Evolutionary conservation across 139 green algal species (phyloP).

Genomic region (Chlamydomonas urium): DNA sequence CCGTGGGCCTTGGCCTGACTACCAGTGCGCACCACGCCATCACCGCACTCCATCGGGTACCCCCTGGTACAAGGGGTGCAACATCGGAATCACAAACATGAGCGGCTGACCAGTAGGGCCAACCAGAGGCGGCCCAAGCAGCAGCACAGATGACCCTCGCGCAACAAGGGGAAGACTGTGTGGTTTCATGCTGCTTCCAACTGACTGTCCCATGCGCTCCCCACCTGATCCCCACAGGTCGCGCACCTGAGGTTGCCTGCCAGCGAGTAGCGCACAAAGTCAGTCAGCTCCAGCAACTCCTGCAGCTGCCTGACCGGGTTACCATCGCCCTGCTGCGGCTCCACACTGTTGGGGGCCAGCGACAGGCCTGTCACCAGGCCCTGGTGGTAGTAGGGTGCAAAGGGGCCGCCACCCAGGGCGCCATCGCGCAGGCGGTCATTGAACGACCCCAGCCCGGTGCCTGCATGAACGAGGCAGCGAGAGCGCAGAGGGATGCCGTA

Average conservation of each 20-base stretch:
- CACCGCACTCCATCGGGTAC: neutral
- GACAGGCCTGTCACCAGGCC: conserved; percentile 75
- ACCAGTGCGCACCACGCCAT: neutral
- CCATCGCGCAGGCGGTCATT: conserved; percentile 87
- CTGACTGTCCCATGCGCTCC: no score
- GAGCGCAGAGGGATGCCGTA: neutral
- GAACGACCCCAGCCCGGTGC: conserved; percentile 57
- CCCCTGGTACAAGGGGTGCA: no score
- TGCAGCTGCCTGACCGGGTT: conserved; percentile 28
- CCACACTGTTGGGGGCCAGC: conserved; percentile 43
- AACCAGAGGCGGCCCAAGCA: no score
- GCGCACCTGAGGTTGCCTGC: conserved; percentile 70
- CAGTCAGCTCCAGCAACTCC: conserved; percentile 51
- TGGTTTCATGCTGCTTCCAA: no score
- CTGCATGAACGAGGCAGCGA: conserved; percentile 9
- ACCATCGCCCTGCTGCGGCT: conserved; percentile 12
- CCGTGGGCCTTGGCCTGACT: neutral
- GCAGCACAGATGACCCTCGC: no score
- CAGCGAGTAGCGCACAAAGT: conserved; percentile 57
- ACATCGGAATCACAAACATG: no score
- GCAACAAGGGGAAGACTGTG: no score
- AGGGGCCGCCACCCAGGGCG: conserved; percentile 72
- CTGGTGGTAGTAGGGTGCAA: conserved; percentile 49
- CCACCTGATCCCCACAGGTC: no score
- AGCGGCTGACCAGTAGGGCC: no score